phyloP scores from a whole-genome alignment of 345 rosid genomes.

The Boechera divaricarpa region DNA sequence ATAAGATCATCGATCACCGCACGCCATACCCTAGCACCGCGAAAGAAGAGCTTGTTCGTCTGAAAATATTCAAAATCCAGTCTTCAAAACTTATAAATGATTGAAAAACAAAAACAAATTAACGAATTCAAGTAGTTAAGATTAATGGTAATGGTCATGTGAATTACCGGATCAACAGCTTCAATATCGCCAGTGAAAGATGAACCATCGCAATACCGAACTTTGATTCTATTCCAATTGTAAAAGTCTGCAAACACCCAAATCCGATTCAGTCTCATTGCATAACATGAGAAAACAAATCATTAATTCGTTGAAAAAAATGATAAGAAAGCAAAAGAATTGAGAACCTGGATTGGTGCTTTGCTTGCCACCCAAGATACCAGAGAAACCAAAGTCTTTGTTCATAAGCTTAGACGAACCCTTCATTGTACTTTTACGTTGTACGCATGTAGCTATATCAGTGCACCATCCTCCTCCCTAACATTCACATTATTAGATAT shows the following conservation, averaged over 20 bases:
- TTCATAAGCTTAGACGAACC: conserved; percentile 87
- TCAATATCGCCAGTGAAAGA: conserved; percentile 87
- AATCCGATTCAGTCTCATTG: not conserved
- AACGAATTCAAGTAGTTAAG: not conserved
- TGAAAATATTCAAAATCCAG: conserved; percentile 47
- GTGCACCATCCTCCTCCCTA: conserved; percentile 87
- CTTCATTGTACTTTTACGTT: conserved; percentile 66
- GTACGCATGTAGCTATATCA: conserved; percentile 59
- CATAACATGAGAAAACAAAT: conserved; percentile 8
- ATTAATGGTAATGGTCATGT: not conserved
- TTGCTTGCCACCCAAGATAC: conserved; percentile 70
- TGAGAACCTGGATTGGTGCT: conserved; percentile 77
- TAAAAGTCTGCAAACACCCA: conserved; percentile 60
- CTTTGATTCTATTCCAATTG: conserved; percentile 92
- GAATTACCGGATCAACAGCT: conserved; percentile 75
- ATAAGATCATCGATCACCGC: conserved; percentile 80
- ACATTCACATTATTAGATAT: not conserved
- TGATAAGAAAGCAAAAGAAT: not conserved
- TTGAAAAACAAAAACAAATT: not conserved
- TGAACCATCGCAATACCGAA: conserved; percentile 93
- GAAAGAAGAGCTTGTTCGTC: conserved; percentile 74
- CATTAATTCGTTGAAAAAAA: not conserved
- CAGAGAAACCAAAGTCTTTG: conserved; percentile 74
- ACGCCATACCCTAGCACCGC: conserved; percentile 83
- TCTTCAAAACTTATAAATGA: conserved; percentile 29